A percentile compares a stretch with the other conserved stretches of the same genome.
Conservation (phyloP, 768 basidiomycete genomes). For the Cystobasidiopsis lactophilus region DNA sequence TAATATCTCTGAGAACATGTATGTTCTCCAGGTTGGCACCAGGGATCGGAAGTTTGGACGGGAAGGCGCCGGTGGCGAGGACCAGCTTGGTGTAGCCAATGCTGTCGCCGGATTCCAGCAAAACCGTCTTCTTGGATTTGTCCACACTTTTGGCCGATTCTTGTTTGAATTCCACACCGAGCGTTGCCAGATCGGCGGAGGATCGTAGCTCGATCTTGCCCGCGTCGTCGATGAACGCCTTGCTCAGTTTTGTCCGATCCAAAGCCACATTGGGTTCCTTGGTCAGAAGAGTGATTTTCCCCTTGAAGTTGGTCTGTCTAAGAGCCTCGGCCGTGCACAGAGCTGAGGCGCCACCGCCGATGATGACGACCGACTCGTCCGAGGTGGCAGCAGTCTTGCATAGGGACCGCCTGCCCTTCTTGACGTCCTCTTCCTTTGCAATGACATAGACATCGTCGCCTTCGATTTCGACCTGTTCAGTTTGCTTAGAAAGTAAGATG, state of each 20-base stretch:
- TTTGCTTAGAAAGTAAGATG: not conserved
- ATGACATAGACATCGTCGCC: slow-evolving; percentile 10
- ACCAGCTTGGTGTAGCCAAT: slow-evolving; percentile 53
- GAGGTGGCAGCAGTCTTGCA: slow-evolving; percentile 31
- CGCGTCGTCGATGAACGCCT: slow-evolving; percentile 54
- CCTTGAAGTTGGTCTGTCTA: slow-evolving; percentile 49
- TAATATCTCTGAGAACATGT: slow-evolving; percentile 45
- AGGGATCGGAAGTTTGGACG: slow-evolving; percentile 52
- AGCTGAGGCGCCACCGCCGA: slow-evolving; percentile 65
- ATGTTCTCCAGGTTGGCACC: slow-evolving; percentile 56
- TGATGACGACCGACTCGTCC: slow-evolving; percentile 43
- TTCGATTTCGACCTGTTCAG: slow-evolving; percentile 8
- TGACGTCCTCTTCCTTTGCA: slow-evolving; percentile 24
- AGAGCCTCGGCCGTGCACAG: slow-evolving; percentile 36
- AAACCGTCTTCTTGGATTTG: slow-evolving; percentile 38
- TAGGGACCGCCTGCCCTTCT: slow-evolving; percentile 27
- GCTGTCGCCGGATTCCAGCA: slow-evolving; percentile 39
- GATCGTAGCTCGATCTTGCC: slow-evolving; percentile 49
- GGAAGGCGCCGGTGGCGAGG: slow-evolving; percentile 51
- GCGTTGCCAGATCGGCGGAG: slow-evolving; percentile 45
- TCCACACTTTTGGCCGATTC: slow-evolving; percentile 50
- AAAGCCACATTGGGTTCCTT: slow-evolving; percentile 61
- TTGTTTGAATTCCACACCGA: slow-evolving; percentile 42
- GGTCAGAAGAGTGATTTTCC: slow-evolving; percentile 56
- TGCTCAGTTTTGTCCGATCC: slow-evolving; percentile 77